These are phyloP conservation scores for Kazachstania martiniae DNA, from an alignment of 805 yeast species.

Conservation along the genomic window DNA sequence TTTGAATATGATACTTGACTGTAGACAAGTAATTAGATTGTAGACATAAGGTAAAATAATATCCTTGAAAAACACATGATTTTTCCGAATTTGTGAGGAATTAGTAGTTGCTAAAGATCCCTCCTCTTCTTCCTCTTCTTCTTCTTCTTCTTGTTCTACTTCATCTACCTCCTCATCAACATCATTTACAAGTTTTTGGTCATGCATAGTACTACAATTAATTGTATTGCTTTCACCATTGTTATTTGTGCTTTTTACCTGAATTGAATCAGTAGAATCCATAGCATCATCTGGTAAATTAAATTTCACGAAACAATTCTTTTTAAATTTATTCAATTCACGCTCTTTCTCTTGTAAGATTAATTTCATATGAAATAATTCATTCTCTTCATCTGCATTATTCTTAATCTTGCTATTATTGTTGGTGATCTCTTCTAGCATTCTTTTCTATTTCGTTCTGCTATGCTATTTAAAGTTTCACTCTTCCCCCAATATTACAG, in stretches of 20 bases:
- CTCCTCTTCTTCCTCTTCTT: slow-evolving; percentile 8
- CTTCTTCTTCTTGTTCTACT: slow-evolving; percentile 2
- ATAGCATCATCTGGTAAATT: background rate
- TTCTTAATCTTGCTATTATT: background rate
- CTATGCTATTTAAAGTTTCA: too few species aligned
- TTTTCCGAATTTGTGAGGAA: slow-evolving; percentile 7
- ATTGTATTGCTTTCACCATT: background rate
- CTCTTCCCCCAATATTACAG: too few species aligned
- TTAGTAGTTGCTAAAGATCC: slow-evolving; percentile 17
- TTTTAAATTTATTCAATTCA: background rate
- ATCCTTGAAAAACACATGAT: slow-evolving; percentile 10
- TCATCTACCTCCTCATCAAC: slow-evolving; percentile 1
- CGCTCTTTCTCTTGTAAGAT: slow-evolving; percentile 13
- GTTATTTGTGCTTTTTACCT: background rate
- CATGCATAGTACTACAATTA: background rate
- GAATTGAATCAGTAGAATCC: background rate
- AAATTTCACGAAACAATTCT: background rate
- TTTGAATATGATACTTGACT: slow-evolving; percentile 12
- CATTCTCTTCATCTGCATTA: slow-evolving; percentile 6
- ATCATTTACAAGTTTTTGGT: slow-evolving; percentile 1
- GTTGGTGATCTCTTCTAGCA: background rate
- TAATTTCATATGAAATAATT: slow-evolving; percentile 16
- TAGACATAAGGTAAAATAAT: slow-evolving; percentile 16
- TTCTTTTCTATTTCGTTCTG: too few species aligned
- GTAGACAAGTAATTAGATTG: slow-evolving; percentile 11